Percentiles rank a stretch among this genome's conserved stretches.
Conservation (phyloP, 306 rosid species). For the Gastrolobium villosum region DNA sequence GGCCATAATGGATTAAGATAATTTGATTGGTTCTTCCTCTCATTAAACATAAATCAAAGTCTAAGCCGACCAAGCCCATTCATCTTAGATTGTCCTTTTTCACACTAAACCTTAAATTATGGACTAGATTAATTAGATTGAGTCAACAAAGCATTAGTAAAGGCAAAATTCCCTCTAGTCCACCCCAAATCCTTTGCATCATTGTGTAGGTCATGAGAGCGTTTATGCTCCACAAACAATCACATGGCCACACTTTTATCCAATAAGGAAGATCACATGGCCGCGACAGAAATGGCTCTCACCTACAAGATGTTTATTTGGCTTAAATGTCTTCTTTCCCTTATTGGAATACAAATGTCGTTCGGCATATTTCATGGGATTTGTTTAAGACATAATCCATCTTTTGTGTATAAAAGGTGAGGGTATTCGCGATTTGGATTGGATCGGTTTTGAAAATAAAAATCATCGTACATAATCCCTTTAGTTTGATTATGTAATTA, state of each 20-base stretch:
- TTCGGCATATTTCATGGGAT: conserved; percentile 3
- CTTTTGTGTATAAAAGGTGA: too few species aligned
- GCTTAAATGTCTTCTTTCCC: conserved; percentile 29
- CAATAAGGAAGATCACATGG: conserved; percentile 43
- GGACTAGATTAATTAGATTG: not conserved
- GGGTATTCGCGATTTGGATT: too few species aligned
- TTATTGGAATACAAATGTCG: conserved; percentile 5
- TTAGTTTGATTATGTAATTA: too few species aligned
- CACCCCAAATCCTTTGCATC: conserved; percentile 32
- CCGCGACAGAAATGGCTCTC: conserved; percentile 40
- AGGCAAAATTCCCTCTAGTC: conserved; percentile 12
- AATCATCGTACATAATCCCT: too few species aligned
- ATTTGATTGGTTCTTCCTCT: not conserved
- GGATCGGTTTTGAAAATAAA: too few species aligned
- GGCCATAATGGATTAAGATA: conserved; percentile 15
- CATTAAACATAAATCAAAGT: conserved; percentile 19
- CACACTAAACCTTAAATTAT: not conserved
- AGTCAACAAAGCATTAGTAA: conserved; percentile 9
- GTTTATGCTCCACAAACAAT: conserved; percentile 48
- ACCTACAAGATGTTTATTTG: conserved; percentile 30
- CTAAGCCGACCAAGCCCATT: conserved; percentile 50
- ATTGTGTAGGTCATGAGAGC: conserved; percentile 10
- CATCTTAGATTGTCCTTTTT: conserved; percentile 45
- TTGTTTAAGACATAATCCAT: conserved; percentile 12
- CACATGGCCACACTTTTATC: conserved; percentile 46